Evolutionary conservation across 164 flowering plant species (phyloP).

Genomic region (Nelumbo lutea): DNA sequence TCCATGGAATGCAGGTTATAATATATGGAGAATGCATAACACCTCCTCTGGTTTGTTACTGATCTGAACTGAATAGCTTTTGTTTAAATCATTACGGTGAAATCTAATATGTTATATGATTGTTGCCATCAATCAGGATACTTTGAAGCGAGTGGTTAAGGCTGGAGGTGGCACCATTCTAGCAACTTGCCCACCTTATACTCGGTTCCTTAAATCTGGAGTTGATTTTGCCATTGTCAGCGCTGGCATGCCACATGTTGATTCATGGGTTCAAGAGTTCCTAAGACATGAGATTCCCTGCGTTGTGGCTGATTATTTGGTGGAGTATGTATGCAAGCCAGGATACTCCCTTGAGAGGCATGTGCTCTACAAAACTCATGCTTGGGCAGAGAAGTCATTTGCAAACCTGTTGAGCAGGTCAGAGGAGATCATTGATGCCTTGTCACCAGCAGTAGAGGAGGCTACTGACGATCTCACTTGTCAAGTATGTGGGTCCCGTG

Average conservation of each 20-base stretch:
- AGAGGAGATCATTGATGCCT: constrained; percentile 41
- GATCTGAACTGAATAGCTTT: not conserved
- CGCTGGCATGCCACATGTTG: constrained; percentile 75
- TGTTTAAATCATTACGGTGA: not conserved
- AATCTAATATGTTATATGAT: not conserved
- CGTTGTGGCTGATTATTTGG: constrained; percentile 76
- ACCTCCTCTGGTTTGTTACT: constrained; percentile 70
- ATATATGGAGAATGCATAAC: constrained; percentile 89
- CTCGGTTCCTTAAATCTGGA: constrained; percentile 65
- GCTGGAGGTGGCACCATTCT: constrained; percentile 91
- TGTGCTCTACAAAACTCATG: constrained; percentile 62
- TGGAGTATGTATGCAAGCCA: constrained; percentile 97
- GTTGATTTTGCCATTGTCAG: constrained; percentile 84
- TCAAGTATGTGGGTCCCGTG: constrained; percentile 59
- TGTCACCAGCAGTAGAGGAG: constrained; percentile 11
- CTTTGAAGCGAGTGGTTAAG: constrained; percentile 83
- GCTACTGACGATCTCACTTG: constrained; percentile 41
- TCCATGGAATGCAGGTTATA: constrained; percentile 76
- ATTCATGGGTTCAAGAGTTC: constrained; percentile 89
- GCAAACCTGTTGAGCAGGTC: constrained; percentile 31
- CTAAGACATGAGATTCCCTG: constrained; percentile 79
- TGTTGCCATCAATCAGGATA: constrained; percentile 47
- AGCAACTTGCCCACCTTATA: constrained; percentile 94
- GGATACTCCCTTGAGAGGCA: constrained; percentile 76
- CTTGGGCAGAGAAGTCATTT: constrained; percentile 75